Evolutionary conservation across 164 flowering plant genomes (phyloP), one percentile per base, ranked within the genome.

Genomic region (Tetracentron sinense): DNA sequence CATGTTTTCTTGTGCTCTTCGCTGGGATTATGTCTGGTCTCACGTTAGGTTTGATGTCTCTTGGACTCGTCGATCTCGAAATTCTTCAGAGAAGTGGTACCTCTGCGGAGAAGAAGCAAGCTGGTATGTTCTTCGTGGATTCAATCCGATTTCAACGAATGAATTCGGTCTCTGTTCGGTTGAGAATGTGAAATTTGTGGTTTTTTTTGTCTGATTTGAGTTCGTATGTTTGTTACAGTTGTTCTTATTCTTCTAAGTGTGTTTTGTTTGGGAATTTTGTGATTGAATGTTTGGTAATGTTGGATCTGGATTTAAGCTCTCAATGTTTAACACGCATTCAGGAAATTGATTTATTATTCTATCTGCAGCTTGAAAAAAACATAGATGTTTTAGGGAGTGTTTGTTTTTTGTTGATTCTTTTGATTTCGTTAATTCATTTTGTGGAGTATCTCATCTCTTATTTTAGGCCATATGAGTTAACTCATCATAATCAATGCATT

Each of bases 11-110:
- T 31, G 83, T 80, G 2, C 66, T 80, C 48, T 80, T 80, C 63
- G 83, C 81, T 5, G 83, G 83, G 8, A 73, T 77, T 50, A 80
- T 80, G 83, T 80, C 83, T 17, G 83, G 83, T 29, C 66, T 80
- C 10, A 80, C 83, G 12, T 64, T 80, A 16, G 83, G 83, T 0
- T 55, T 80, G 52, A 80, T 80, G 83, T 80, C 83, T 16, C 69
- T 80, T 19, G 74, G 81, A 2, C 79, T 75, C 16, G 83, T 80
- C 31, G 83, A 80, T n/a, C 81, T 77, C 17, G 81, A 80, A 61
- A 77, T 80, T 42, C 74, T 80, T 3, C 73, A 77, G 56, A 62
- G 76, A 33, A 80, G 83, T 16, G 83, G 83, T 5, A 70, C 81
- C 31, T n/a, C 76, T 10, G 46, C 64, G 6, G 83, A 80, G 70